Conservation (phyloP, 495 filamentous ascomycete genomes). For the Filosporella fistucella region DNA sequence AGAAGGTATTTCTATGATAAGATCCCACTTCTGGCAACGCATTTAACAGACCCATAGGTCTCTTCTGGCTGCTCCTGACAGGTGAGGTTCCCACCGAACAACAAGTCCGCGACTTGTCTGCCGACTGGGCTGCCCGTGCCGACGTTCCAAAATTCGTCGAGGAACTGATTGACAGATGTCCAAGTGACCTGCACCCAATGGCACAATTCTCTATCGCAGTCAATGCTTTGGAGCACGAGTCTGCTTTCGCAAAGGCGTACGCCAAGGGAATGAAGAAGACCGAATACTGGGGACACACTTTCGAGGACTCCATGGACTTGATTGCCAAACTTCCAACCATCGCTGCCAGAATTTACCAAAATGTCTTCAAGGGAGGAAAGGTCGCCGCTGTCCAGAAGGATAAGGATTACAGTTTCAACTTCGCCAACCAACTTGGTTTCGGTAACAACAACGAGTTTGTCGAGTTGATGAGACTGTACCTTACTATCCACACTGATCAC, state of each 20-base stretch:
- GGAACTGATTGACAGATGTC: slow-evolving; percentile 99
- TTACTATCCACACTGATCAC: slow-evolving; percentile 98
- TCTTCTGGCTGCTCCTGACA: slow-evolving; percentile 99
- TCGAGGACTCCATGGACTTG: slow-evolving; percentile 99
- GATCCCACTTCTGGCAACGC: background rate
- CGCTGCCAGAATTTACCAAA: slow-evolving; percentile 97
- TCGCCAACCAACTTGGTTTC: slow-evolving; percentile 97
- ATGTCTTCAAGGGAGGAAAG: slow-evolving; percentile 99
- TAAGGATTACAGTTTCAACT: slow-evolving; percentile 98
- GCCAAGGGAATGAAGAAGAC: slow-evolving; percentile 98
- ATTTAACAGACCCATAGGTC: slow-evolving; percentile 47
- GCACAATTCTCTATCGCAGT: slow-evolving; percentile 98
- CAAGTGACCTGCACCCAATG: slow-evolving; percentile 98
- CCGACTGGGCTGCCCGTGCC: slow-evolving; percentile 97
- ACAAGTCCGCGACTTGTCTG: slow-evolving; percentile 95
- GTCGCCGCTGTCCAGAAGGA: slow-evolving; percentile 92
- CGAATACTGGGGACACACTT: slow-evolving; percentile 99
- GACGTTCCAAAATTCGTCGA: slow-evolving; percentile 95
- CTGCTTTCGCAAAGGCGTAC: slow-evolving; percentile 94
- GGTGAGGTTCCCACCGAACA: slow-evolving; percentile 95
- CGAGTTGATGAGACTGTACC: slow-evolving; percentile 96
- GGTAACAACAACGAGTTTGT: slow-evolving; percentile 94
- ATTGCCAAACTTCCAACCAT: slow-evolving; percentile 99
- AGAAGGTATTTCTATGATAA: slow-evolving; percentile 56
- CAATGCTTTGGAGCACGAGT: slow-evolving; percentile 96